Evolutionary conservation across 108 stramenopile genomes (phyloP).

Genomic region (Hondaea fermentalgiana): DNA sequence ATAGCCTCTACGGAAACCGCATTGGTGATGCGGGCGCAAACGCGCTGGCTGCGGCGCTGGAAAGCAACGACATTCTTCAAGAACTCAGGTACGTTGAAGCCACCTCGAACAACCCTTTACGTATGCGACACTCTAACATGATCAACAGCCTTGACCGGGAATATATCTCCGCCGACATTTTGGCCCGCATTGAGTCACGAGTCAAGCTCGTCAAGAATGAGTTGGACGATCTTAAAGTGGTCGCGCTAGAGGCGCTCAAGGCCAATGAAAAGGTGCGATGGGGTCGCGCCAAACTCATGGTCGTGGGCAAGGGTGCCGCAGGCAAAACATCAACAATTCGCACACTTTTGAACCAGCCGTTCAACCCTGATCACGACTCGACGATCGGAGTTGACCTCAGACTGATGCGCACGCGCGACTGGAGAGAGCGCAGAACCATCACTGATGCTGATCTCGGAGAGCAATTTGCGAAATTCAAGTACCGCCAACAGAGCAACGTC

Average conservation of each 20-base stretch:
- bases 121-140: too few species aligned
- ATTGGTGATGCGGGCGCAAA: background rate
- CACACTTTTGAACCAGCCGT: background rate
- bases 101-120: too few species aligned
- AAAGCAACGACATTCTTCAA: background rate
- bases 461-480: too few species aligned
- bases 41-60: background rate
- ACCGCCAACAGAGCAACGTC: too few species aligned
- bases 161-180: too few species aligned
- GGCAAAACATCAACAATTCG: background rate
- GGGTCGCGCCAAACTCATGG: background rate
- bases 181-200: too few species aligned
- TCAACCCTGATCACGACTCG: background rate
- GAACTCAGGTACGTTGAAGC: too few species aligned
- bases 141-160: too few species aligned
- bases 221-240: too few species aligned
- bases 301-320: background rate
- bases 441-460: too few species aligned
- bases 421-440: too few species aligned
- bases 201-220: too few species aligned
- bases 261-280: background rate
- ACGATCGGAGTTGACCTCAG: background rate
- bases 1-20: background rate
- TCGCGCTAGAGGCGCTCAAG: background rate
- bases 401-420: background rate